Evolutionary conservation across 2,329 filamentous ascomycete genomes (phyloP).

Genomic region (Periglandula ipomoeae): DNA sequence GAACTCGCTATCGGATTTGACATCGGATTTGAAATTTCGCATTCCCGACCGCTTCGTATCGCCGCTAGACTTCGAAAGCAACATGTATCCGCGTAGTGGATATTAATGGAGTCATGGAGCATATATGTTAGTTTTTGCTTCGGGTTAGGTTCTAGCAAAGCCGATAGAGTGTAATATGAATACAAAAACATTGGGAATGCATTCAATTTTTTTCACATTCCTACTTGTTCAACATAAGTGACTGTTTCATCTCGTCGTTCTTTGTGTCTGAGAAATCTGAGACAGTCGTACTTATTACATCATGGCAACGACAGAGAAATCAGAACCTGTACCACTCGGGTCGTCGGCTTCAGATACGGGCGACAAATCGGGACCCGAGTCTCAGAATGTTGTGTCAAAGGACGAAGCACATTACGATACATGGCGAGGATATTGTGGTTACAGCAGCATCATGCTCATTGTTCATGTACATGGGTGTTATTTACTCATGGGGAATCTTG

Average conservation of each 20-base stretch:
- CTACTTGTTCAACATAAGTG: background rate
- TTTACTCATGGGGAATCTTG: constrained; percentile 20
- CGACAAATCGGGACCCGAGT: background rate
- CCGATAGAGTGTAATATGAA: background rate
- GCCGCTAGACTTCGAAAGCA: background rate
- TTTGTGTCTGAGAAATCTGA: background rate
- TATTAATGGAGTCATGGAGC: background rate
- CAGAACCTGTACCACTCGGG: background rate
- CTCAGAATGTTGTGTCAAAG: constrained; percentile 14
- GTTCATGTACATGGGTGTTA: constrained; percentile 20
- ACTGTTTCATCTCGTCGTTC: background rate
- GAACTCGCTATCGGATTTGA: background rate
- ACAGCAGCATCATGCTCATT: constrained; percentile 15
- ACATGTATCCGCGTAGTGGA: background rate
- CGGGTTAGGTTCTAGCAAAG: background rate
- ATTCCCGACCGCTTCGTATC: background rate
- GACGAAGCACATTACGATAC: constrained; percentile 13
- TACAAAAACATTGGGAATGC: background rate
- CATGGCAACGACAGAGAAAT: background rate
- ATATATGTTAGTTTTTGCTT: background rate
- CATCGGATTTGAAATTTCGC: background rate
- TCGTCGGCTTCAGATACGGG: background rate
- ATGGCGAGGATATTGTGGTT: constrained; percentile 17
- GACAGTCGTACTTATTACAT: background rate
- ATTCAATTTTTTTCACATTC: background rate